Evolutionary conservation across 1,139 yeast species (phyloP).

Genomic region (Kodamaea anthophila): DNA sequence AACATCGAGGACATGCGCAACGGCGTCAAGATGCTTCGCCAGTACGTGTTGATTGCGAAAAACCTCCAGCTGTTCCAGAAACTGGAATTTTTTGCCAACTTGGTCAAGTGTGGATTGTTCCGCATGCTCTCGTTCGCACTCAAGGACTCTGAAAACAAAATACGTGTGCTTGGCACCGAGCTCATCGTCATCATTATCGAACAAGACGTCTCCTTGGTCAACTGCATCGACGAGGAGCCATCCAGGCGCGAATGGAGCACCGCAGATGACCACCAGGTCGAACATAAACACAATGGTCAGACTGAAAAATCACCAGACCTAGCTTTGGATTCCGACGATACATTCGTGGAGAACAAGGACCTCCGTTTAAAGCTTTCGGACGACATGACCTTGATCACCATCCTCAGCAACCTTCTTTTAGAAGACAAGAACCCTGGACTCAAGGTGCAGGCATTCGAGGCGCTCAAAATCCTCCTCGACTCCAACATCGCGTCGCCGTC

Average conservation of each 20-base stretch:
- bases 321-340: constrained; percentile 14
- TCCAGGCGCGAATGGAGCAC: constrained; percentile 4
- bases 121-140: constrained; percentile 69
- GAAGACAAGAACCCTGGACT: constrained; percentile 66
- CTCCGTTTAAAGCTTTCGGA: constrained; percentile 36
- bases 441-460: constrained; percentile 79
- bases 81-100: constrained; percentile 55
- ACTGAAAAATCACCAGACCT: neutral
- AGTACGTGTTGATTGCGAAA: constrained; percentile 71
- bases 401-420: constrained; percentile 56
- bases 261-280: constrained; percentile 2
- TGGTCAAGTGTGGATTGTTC: constrained; percentile 67
- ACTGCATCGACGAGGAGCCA: constrained; percentile 32
- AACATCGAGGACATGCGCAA: constrained; percentile 38
- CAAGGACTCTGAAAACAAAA: constrained; percentile 41
- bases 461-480: constrained; percentile 66
- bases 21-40: constrained; percentile 76
- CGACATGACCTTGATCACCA: constrained; percentile 57
- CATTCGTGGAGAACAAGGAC: constrained; percentile 14
- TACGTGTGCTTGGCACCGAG: constrained; percentile 75
- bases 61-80: constrained; percentile 59
- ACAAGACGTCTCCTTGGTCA: constrained; percentile 69
- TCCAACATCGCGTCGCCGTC: constrained; percentile 36
- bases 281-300: neutral
- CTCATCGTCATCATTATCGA: constrained; percentile 76